These are phyloP conservation scores for Mycena venus DNA, from an alignment of 768 basidiomycete genomes.

Conservation along the genomic window DNA sequence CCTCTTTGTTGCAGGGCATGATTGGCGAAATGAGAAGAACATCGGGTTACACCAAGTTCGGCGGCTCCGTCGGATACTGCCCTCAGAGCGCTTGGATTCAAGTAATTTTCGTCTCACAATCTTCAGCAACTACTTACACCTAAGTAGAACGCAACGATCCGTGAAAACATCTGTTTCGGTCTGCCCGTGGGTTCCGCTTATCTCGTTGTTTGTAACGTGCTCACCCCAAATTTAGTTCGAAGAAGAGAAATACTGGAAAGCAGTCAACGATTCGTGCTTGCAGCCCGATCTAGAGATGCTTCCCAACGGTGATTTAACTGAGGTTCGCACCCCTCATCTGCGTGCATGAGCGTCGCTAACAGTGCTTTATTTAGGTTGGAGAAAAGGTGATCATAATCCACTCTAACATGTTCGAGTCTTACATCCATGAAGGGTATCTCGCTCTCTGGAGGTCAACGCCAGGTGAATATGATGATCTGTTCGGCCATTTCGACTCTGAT, in stretches of 20 bases:
- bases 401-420: background rate
- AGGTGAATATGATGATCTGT: conserved; percentile 30
- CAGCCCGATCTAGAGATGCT: conserved; percentile 86
- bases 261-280: conserved; percentile 81
- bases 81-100: conserved; percentile 95
- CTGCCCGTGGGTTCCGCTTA: conserved; percentile 53
- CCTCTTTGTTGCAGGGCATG: conserved; percentile 78
- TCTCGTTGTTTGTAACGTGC: background rate
- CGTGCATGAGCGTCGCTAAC: background rate
- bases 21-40: conserved; percentile 88
- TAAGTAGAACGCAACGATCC: conserved; percentile 80
- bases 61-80: conserved; percentile 85
- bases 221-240: conserved; percentile 61
- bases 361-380: conserved; percentile 64
- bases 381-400: conserved; percentile 60
- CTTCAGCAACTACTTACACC: background rate
- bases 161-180: conserved; percentile 93
- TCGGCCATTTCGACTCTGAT: background rate
- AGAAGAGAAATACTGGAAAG: conserved; percentile 86
- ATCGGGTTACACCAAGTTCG: conserved; percentile 75
- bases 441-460: background rate
- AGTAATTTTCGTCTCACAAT: conserved; percentile 44
- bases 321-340: conserved; percentile 40
- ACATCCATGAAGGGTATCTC: conserved; percentile 37
- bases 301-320: conserved; percentile 82